Evolutionary conservation across 345 rosid species (phyloP).

Genomic region (Salix koriyanagi): DNA sequence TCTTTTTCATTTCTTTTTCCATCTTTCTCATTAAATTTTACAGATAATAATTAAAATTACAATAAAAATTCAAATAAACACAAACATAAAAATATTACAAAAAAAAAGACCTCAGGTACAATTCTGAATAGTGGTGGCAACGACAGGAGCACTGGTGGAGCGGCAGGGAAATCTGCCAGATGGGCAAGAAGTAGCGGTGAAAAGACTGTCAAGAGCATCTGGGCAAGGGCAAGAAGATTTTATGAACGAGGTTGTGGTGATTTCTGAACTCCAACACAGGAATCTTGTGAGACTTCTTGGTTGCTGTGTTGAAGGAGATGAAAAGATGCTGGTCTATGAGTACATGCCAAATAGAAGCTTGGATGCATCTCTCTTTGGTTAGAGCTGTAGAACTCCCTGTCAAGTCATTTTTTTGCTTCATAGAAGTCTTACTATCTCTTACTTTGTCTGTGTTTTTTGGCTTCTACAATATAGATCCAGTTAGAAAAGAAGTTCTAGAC

Average conservation of each 20-base stretch:
- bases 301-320: slow-evolving; percentile 32
- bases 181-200: slow-evolving; percentile 38
- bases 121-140: no score
- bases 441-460: background rate
- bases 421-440: no score
- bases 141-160: no score
- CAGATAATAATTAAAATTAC: no score
- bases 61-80: no score
- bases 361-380: slow-evolving; percentile 15
- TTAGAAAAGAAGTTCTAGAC: background rate
- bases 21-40: no score
- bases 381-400: background rate
- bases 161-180: slow-evolving; percentile 17
- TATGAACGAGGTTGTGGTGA: slow-evolving; percentile 36
- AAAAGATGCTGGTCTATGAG: slow-evolving; percentile 34
- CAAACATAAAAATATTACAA: no score
- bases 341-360: slow-evolving; percentile 35
- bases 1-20: no score
- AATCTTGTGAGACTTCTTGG: slow-evolving; percentile 38
- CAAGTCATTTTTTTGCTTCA: no score
- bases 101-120: no score
- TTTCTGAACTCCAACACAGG: slow-evolving; percentile 38
- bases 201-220: slow-evolving; percentile 29
- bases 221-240: slow-evolving; percentile 36
- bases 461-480: background rate